phyloP scores from a whole-genome alignment of 1,284 basidiomycete species.

The Ustilago hordei region DNA sequence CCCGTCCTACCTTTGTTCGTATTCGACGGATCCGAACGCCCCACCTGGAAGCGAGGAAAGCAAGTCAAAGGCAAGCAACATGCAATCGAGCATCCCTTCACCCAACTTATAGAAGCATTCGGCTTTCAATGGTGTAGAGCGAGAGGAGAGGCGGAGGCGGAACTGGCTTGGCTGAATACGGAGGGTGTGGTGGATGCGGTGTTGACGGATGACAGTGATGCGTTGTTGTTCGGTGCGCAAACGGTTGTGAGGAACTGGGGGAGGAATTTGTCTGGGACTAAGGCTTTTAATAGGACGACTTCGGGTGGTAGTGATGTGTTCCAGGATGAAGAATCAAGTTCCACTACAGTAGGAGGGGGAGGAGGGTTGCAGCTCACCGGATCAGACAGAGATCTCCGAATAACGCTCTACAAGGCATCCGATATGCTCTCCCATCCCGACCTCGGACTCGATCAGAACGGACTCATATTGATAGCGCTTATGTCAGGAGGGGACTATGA shows the following conservation, averaged over 20 bases:
- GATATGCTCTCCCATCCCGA: conserved; percentile 15
- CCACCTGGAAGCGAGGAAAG: conserved; percentile 83
- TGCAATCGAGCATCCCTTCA: conserved; percentile 48
- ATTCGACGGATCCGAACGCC: conserved; percentile 89
- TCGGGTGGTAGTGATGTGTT: conserved; percentile 28
- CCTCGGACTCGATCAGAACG: conserved; percentile 75
- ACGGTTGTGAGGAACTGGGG: conserved; percentile 79
- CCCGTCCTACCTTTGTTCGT: conserved; percentile 91
- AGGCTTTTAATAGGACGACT: conserved; percentile 24
- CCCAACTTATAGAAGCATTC: conserved; percentile 83
- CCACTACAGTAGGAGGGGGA: background rate
- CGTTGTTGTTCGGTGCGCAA: conserved; percentile 86
- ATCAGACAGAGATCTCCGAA: conserved; percentile 28
- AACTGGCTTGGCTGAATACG: conserved; percentile 86
- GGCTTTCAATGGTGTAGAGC: conserved; percentile 80
- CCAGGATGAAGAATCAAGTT: conserved; percentile 2
- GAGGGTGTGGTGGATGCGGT: conserved; percentile 88
- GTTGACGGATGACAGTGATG: conserved; percentile 92
- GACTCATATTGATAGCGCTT: conserved; percentile 85
- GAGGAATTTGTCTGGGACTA: conserved; percentile 40
- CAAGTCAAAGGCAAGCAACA: conserved; percentile 73
- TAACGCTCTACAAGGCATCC: conserved; percentile 14
- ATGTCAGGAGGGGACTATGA: conserved; percentile 92
- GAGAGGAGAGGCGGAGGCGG: conserved; percentile 95
- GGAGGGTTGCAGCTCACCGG: conserved; percentile 18